These are phyloP conservation scores for Tulasnella sp. DNA, from an alignment of 768 basidiomycete genomes.

Conservation along the genomic window DNA sequence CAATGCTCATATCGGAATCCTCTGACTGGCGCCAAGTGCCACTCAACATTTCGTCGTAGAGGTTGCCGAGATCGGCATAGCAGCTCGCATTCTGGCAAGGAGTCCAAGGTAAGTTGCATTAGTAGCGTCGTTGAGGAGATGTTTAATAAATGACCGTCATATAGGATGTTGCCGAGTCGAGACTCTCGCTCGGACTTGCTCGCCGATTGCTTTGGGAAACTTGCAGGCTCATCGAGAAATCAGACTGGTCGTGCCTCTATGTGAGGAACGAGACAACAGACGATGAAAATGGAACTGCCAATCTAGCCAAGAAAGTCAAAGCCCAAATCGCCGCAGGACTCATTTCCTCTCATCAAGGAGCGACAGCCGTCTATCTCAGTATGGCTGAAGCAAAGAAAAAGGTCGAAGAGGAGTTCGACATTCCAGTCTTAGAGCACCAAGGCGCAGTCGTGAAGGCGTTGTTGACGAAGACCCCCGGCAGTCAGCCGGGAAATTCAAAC, in stretches of 20 bases:
- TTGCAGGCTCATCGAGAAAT: conserved; percentile 1
- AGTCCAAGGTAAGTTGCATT: conserved; percentile 3
- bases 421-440: background rate
- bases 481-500: background rate
- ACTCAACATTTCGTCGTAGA: background rate
- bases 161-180: conserved; percentile 6
- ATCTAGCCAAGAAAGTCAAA: background rate
- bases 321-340: conserved; percentile 6
- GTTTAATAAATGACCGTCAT: background rate
- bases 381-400: conserved; percentile 1
- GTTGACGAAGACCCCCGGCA: background rate
- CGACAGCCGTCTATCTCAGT: conserved; percentile 2
- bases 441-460: background rate
- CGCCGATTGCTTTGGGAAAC: conserved; percentile 13
- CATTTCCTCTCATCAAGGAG: conserved; percentile 13
- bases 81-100: conserved; percentile 11
- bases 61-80: conserved; percentile 14
- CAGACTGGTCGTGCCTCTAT: conserved; percentile 12
- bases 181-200: conserved; percentile 3
- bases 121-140: background rate
- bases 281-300: background rate
- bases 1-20: conserved; percentile 1
- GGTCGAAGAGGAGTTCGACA: conserved; percentile 4
- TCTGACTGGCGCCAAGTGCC: background rate
- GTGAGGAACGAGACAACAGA: background rate